Evolutionary conservation across 768 basidiomycete species (phyloP).

Genomic region (Termitomyces sp.): DNA sequence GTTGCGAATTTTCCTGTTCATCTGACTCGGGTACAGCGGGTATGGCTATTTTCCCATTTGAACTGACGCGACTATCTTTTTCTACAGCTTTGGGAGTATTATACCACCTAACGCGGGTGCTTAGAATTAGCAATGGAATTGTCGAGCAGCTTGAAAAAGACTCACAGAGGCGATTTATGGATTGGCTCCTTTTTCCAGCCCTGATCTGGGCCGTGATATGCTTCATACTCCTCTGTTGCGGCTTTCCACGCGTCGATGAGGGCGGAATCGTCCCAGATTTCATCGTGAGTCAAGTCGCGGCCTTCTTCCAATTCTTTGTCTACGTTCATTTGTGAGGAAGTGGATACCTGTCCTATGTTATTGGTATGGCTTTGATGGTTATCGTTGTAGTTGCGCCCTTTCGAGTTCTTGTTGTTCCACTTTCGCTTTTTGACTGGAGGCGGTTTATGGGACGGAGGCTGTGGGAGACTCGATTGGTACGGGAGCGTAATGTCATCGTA

Average conservation of each 20-base stretch:
- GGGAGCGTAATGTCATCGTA: conserved; percentile 61
- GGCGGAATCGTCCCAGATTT: conserved; percentile 85
- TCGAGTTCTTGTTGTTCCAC: conserved; percentile 30
- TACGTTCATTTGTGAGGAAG: background rate
- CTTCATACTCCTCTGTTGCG: conserved; percentile 76
- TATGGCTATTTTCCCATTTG: conserved; percentile 1
- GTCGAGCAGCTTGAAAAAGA: conserved; percentile 7
- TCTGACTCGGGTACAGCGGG: background rate
- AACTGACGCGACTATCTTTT: background rate
- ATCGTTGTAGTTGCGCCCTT: conserved; percentile 17
- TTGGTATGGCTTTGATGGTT: conserved; percentile 15
- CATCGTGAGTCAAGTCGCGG: conserved; percentile 60
- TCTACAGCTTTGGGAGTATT: conserved; percentile 41
- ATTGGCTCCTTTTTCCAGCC: conserved; percentile 68
- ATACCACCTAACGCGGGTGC: conserved; percentile 56
- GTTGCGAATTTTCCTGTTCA: conserved; percentile 40
- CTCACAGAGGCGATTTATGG: conserved; percentile 71
- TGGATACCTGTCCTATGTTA: conserved; percentile 13
- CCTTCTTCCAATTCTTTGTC: conserved; percentile 35
- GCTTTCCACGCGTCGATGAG: conserved; percentile 82
- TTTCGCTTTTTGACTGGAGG: conserved; percentile 55
- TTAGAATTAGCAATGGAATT: background rate
- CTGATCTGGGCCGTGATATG: conserved; percentile 62
- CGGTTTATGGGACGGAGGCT: conserved; percentile 15
- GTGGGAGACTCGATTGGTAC: conserved; percentile 21